Evolutionary conservation across 306 rosid species (phyloP).

Genomic region (Pueraria montana): DNA sequence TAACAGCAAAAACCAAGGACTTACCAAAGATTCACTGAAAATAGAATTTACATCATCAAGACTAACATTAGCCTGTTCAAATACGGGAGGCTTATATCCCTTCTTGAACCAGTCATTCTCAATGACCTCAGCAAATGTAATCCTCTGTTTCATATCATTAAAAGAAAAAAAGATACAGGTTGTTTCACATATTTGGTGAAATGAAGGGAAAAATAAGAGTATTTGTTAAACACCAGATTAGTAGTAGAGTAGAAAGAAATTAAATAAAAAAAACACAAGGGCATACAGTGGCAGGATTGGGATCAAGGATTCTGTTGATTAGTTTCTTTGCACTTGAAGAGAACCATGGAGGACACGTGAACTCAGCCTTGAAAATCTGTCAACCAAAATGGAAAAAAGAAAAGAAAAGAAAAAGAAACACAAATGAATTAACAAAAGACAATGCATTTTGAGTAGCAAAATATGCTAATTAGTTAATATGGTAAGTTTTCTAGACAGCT

Average conservation of each 20-base stretch:
- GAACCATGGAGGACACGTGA: slow-evolving; percentile 90
- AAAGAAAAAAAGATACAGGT: slow-evolving; percentile 39
- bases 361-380: slow-evolving; percentile 95
- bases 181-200: slow-evolving; percentile 27
- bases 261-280: slow-evolving; percentile 13
- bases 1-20: slow-evolving; percentile 32
- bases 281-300: slow-evolving; percentile 83
- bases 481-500: not conserved
- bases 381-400: not conserved
- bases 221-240: slow-evolving; percentile 27
- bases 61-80: slow-evolving; percentile 77
- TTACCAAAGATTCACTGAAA: slow-evolving; percentile 74
- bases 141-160: slow-evolving; percentile 71
- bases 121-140: slow-evolving; percentile 80
- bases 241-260: slow-evolving; percentile 14
- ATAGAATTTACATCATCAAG: slow-evolving; percentile 82
- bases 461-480: not conserved
- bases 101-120: slow-evolving; percentile 98
- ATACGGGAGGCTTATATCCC: slow-evolving; percentile 85
- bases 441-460: not conserved
- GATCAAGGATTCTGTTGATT: slow-evolving; percentile 91
- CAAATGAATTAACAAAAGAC: not conserved
- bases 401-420: slow-evolving; percentile 8
- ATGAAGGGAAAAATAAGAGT: not conserved
- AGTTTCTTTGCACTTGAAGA: slow-evolving; percentile 89